phyloP scores from a whole-genome alignment of 1,139 yeast species.

The Torulaspora globosa region DNA sequence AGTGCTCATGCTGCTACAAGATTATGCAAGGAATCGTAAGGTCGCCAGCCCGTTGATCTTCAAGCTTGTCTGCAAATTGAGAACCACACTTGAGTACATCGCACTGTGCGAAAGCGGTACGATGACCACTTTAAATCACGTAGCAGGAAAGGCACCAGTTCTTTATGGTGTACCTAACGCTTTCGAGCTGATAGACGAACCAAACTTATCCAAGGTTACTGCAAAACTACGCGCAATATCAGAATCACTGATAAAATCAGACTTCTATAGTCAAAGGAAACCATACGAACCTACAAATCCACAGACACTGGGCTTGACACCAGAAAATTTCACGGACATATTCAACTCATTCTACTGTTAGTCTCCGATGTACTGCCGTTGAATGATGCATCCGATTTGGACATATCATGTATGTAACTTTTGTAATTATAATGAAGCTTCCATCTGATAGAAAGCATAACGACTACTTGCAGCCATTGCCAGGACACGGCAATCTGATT shows the following conservation, averaged over 20 bases:
- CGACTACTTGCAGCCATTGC: neutral
- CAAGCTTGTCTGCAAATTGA: conserved; percentile 21
- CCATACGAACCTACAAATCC: conserved; percentile 20
- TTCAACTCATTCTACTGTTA: conserved; percentile 22
- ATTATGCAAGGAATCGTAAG: conserved; percentile 33
- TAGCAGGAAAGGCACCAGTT: conserved; percentile 2
- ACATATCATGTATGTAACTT: conserved; percentile 6
- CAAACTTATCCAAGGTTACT: conserved; percentile 18
- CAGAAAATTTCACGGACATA: conserved; percentile 20
- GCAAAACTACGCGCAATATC: conserved; percentile 28
- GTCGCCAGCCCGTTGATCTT: conserved; percentile 21
- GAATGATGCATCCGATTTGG: conserved; percentile 1
- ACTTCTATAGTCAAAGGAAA: conserved; percentile 28
- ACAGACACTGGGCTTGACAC: conserved; percentile 25
- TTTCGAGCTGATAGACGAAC: conserved; percentile 19
- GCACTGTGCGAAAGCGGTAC: conserved; percentile 10
- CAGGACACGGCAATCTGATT: no score
- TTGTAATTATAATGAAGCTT: conserved; percentile 13
- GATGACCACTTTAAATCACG: conserved; percentile 7
- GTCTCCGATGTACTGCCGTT: neutral
- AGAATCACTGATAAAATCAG: conserved; percentile 33
- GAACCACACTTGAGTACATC: conserved; percentile 22
- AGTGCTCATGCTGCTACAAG: conserved; percentile 30
- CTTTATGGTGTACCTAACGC: conserved; percentile 15
- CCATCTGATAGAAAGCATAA: conserved; percentile 3